Percentiles rank a stretch among this genome's conserved stretches.
Evolutionary conservation across 2,329 filamentous ascomycete genomes (phyloP).

Genomic region (Tetracladium maxilliforme): DNA sequence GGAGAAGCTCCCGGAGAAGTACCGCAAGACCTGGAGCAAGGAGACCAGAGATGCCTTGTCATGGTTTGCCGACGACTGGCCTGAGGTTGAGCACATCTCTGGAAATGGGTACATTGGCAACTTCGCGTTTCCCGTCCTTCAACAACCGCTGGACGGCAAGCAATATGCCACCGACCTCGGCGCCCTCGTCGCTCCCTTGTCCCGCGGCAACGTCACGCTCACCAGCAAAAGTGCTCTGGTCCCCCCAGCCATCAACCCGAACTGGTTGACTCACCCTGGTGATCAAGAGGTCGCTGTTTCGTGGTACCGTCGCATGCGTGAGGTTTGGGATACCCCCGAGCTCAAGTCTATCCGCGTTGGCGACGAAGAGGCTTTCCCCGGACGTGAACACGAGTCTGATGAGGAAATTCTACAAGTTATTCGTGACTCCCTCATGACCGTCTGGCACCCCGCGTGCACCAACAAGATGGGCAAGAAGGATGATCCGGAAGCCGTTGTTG

Average conservation of each 20-base stretch:
- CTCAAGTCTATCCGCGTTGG: conserved; percentile 16
- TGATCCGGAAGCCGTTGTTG: conserved; percentile 17
- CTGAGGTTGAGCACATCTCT: conserved; percentile 4
- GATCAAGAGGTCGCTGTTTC: conserved; percentile 28
- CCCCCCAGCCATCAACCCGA: conserved; percentile 26
- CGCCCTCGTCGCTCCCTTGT: conserved; percentile 22
- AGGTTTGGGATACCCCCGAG: conserved; percentile 15
- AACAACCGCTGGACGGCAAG: conserved; percentile 13
- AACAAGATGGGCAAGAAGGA: conserved; percentile 18
- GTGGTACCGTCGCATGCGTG: conserved; percentile 23
- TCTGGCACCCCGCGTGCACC: conserved; percentile 2
- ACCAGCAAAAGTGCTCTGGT: conserved; percentile 15
- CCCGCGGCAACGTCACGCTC: conserved; percentile 28
- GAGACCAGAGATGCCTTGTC: conserved; percentile 2
- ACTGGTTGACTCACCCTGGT: conserved; percentile 24
- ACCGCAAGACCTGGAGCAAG: no score
- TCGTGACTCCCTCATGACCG: neutral
- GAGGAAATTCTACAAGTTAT: conserved; percentile 7
- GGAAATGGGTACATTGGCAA: conserved; percentile 5
- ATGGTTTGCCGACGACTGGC: conserved; percentile 2
- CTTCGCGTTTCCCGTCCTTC: conserved; percentile 3
- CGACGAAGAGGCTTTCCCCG: conserved; percentile 18
- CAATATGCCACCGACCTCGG: conserved; percentile 17
- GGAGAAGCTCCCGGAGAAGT: conserved; percentile 7
- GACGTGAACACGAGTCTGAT: conserved; percentile 6